Base-by-base conservation (phyloP, 2,329 filamentous ascomycete genomes). In the Scorias spongiosa region DNA sequence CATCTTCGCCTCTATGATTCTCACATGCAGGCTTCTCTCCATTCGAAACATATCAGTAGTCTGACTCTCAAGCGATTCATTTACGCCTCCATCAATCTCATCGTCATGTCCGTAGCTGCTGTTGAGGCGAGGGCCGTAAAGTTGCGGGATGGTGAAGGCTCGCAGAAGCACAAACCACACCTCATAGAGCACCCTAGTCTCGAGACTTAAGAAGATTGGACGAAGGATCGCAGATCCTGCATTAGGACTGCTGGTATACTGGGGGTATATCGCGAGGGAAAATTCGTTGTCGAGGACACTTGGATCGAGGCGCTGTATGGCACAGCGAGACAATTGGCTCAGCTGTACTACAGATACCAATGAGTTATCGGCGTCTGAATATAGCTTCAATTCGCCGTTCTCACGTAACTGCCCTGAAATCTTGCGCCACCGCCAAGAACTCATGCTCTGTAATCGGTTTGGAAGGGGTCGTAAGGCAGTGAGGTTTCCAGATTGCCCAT, bases 401-500 rank as follows among this genome's bases (percentile, higher is more conserved):
- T 96, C 91, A 52, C 93, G 84, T 18, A 98, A 69, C 14, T 91
- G 93, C 62, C 88, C 95, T 28, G 87, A 95, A 3, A 96, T 86
- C 50, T 77, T 77, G 54, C 84, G 78, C 91, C 91, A 96, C 10
- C 81, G 74, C n/a, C 70, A 67, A 39, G 72, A 72, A 42, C 74
- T 66, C 32, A 72, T 66, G 51, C 70, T 74, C 54, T 76, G 71
- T 52, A 76, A 66, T 46, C 71, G 67, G 53, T 73, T 71, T 5
- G 69, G 69, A 20, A 69, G 71, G 10, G 73, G 68, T 20, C 72
- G 42, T 29, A 48, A 46, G 12, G 52, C 44, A 14, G 47, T 49
- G 17, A 50, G 44, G 41, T 48, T 48, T n/a, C 49, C 51, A 15
- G 47, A 32, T 17, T 45, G 18, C 10, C 47, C 45, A 5, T 40